Percentiles rank a stretch among this genome's conserved stretches.
Evolutionary conservation across 164 flowering plant species (phyloP).

Genomic region (Magnolia changhungtana): DNA sequence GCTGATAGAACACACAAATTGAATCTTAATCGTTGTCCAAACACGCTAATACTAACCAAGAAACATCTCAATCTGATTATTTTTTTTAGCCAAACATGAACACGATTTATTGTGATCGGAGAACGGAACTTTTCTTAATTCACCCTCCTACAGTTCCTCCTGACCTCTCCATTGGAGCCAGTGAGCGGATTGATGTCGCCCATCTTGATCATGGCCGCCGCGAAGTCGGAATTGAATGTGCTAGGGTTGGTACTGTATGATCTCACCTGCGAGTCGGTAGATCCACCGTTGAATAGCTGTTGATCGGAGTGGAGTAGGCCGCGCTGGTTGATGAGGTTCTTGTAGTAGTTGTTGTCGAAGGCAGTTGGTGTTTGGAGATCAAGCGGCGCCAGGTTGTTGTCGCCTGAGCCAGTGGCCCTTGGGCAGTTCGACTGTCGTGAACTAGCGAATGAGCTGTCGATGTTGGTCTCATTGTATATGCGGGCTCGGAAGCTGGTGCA

Average conservation of each 20-base stretch:
- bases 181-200: slow-evolving; percentile 30
- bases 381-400: slow-evolving; percentile 23
- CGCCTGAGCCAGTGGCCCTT: slow-evolving; percentile 14
- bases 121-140: slow-evolving; percentile 10
- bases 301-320: slow-evolving; percentile 34
- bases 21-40: no score
- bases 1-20: no score
- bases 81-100: not conserved
- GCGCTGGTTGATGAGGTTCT: slow-evolving; percentile 20
- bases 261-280: slow-evolving; percentile 25
- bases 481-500: slow-evolving; percentile 23
- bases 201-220: slow-evolving; percentile 30
- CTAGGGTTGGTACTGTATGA: slow-evolving; percentile 11
- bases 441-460: slow-evolving; percentile 16
- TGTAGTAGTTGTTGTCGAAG: slow-evolving; percentile 25
- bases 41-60: no score
- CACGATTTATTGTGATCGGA: not conserved
- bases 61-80: no score
- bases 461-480: slow-evolving; percentile 26
- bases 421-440: slow-evolving; percentile 20
- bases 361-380: slow-evolving; percentile 13
- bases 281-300: slow-evolving; percentile 22
- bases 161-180: slow-evolving; percentile 23
- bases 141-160: slow-evolving; percentile 26
- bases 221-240: slow-evolving; percentile 21